Conservation (phyloP, 225 moss, liverwort and hornwort genomes). For the Bryum argenteum region DNA sequence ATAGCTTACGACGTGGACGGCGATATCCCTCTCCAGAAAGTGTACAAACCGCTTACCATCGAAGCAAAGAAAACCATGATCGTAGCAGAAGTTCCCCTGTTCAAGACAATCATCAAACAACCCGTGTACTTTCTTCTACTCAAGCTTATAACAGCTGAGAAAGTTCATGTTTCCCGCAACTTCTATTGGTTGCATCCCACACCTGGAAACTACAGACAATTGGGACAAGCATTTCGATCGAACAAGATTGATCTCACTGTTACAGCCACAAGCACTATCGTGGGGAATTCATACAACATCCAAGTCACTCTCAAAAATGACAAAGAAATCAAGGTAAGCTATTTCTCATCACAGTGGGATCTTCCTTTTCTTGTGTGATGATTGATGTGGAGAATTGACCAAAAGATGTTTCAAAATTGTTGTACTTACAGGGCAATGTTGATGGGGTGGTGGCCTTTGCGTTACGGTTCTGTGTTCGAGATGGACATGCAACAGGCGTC, state of each 20-base stretch:
- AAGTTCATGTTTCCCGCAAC: slow-evolving; percentile 56
- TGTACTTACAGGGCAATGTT: not conserved
- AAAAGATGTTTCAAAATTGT: too few species aligned
- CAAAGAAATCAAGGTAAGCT: slow-evolving; percentile 20
- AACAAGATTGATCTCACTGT: slow-evolving; percentile 55
- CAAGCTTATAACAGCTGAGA: slow-evolving; percentile 38
- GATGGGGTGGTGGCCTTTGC: slow-evolving; percentile 59
- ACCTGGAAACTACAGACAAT: slow-evolving; percentile 50
- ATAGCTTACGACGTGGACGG: slow-evolving; percentile 58
- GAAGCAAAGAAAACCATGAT: slow-evolving; percentile 53
- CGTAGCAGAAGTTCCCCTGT: slow-evolving; percentile 38
- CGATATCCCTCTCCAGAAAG: slow-evolving; percentile 21
- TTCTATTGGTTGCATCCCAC: slow-evolving; percentile 86
- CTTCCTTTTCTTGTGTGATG: not conserved
- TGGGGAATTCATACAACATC: slow-evolving; percentile 14
- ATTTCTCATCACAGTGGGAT: too few species aligned
- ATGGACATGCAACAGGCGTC: not conserved
- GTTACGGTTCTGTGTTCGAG: slow-evolving; percentile 51
- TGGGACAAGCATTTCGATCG: slow-evolving; percentile 43
- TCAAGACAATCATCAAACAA: slow-evolving; percentile 45
- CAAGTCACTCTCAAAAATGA: slow-evolving; percentile 49
- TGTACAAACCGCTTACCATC: not conserved
- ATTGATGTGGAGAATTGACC: not conserved
- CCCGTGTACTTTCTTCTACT: slow-evolving; percentile 64
- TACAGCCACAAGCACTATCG: not conserved